A percentile compares a stretch with the other conserved stretches of the same genome.
phyloP scores from a whole-genome alignment of 1,284 basidiomycete species.

The Rhodotorula sp. region DNA sequence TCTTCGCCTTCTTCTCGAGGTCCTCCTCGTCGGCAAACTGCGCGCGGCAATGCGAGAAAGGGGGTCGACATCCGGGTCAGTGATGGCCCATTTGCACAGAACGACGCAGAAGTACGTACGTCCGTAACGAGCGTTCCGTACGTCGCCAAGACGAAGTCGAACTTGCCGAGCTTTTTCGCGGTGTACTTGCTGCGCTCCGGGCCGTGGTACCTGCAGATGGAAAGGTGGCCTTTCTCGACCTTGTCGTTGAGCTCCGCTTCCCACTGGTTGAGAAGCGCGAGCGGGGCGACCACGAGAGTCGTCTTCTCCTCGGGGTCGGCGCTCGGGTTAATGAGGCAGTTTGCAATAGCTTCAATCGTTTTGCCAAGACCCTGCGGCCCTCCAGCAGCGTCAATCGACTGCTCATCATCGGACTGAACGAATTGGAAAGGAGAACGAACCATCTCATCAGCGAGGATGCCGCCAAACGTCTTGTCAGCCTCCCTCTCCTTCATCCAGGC shows the following conservation, averaged over 20 bases:
- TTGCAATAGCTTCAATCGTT: constrained; percentile 67
- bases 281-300: constrained; percentile 66
- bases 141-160: constrained; percentile 43
- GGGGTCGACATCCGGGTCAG: too few species aligned
- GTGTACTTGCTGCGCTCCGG: constrained; percentile 44
- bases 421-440: neutral
- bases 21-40: constrained; percentile 6
- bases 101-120: neutral
- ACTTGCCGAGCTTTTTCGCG: constrained; percentile 50
- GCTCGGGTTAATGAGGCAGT: constrained; percentile 63
- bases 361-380: constrained; percentile 55
- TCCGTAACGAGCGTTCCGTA: constrained; percentile 12
- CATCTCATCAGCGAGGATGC: constrained; percentile 52
- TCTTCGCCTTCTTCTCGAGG: constrained; percentile 1
- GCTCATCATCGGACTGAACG: neutral
- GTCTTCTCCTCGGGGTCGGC: constrained; percentile 54
- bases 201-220: constrained; percentile 59
- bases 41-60: too few species aligned
- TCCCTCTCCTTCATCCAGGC: constrained; percentile 49
- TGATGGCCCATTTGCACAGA: neutral
- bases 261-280: constrained; percentile 65
- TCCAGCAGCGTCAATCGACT: too few species aligned
- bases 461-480: constrained; percentile 45
- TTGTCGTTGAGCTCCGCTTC: constrained; percentile 61
- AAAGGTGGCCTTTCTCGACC: constrained; percentile 50